Base-by-base conservation (phyloP, 108 stramenopile genomes). In the Fragilariopsis cylindrus region DNA sequence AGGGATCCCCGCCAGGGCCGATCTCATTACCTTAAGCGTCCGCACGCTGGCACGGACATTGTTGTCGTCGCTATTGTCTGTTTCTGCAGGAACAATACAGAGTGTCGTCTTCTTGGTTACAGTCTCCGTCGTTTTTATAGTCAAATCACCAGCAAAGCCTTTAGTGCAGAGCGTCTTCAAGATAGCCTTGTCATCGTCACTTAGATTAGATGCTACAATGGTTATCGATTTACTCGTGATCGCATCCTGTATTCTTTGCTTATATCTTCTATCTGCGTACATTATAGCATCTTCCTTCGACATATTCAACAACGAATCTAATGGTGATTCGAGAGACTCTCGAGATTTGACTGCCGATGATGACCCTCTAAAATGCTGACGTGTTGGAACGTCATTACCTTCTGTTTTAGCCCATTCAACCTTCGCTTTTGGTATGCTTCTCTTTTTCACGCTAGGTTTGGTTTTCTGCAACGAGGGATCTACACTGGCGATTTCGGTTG, bases 21-120 rank as follows among this genome's bases (percentile, higher is more conserved):
- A 83, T 70, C 80, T 71, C 91, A 95, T 91, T n/a, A 78, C 86
- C 74, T 95, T 95, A 64, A 89, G 69, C 13, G 93, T 92, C 7
- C 94, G 79, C 19, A 81, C 58, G 45, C 72, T 71, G 9, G 89
- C 81, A 3, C 71, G 69, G 13, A 77, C 57, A 79, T 87, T 74
- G 43, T 42, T 58, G n/a, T 70, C 71, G 47, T 65, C 60, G 15
- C 7, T 62, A 30, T 6, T 53, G 16, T 75, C 44, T 40, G 11
- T 43, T 48, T 49, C 73, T 48, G 79, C 65, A 0, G 89, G 81
- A 19, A 86, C 79, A 52, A 94, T 78, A 64, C 86, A 88, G 41
- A 94, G 52, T 8, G 82, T 81, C 5, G 90, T 91, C 49, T 81
- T 90, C 53, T 81, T 79, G n/a, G 76, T 74, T 40, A 93, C 80